phyloP scores from a whole-genome alignment of 2,329 filamentous ascomycete species.

The Calonectria honghensis region DNA sequence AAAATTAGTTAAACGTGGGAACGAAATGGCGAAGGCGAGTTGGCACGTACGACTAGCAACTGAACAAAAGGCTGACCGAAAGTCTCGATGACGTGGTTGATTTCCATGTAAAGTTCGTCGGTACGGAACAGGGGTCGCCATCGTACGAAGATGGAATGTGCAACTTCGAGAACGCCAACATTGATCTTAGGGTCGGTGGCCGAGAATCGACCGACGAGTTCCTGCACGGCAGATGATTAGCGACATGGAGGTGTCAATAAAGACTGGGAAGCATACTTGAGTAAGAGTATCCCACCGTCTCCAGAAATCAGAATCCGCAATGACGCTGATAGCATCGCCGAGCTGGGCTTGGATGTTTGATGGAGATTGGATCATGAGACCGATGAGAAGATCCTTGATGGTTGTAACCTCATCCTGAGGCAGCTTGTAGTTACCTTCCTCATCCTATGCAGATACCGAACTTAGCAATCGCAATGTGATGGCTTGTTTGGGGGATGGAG shows the following conservation, averaged over 20 bases:
- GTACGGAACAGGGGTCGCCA: slow-evolving; percentile 97
- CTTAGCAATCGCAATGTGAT: slow-evolving; percentile 44
- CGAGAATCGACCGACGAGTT: slow-evolving; percentile 91
- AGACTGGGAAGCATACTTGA: slow-evolving; percentile 71
- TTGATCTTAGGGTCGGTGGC: slow-evolving; percentile 88
- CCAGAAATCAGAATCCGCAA: slow-evolving; percentile 99
- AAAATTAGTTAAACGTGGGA: slow-evolving; percentile 43
- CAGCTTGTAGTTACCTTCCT: slow-evolving; percentile 95
- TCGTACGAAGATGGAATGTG: slow-evolving; percentile 97
- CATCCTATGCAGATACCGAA: slow-evolving; percentile 75
- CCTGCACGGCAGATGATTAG: slow-evolving; percentile 65
- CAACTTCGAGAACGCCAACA: slow-evolving; percentile 95
- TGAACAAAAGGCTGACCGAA: slow-evolving; percentile 90
- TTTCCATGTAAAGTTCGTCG: slow-evolving; percentile 93
- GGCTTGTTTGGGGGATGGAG: slow-evolving; percentile 36
- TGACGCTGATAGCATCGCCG: slow-evolving; percentile 96
- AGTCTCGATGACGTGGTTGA: slow-evolving; percentile 93
- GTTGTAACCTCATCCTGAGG: slow-evolving; percentile 86
- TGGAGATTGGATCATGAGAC: slow-evolving; percentile 95
- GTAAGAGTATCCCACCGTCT: slow-evolving; percentile 97
- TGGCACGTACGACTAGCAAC: slow-evolving; percentile 79
- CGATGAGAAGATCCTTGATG: slow-evolving; percentile 96
- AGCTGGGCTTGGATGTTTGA: slow-evolving; percentile 92
- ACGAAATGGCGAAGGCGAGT: background rate
- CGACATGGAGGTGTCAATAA: no score